Evolutionary conservation across 305 asterid species (phyloP).

Genomic region (Rubia tinctorum): DNA sequence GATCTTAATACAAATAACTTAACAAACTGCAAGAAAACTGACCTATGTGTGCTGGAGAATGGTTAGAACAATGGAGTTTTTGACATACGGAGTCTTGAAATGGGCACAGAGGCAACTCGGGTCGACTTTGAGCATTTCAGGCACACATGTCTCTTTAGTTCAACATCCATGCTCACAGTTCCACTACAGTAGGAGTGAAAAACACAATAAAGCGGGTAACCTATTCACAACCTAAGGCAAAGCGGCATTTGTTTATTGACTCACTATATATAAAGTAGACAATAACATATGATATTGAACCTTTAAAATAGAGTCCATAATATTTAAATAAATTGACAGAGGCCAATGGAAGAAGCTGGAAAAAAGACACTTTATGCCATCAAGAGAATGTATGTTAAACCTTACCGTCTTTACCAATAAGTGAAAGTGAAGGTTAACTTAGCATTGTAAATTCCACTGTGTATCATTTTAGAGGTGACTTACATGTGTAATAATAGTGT

Average conservation of each 20-base stretch:
- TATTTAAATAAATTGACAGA: no score
- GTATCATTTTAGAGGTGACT: conserved; percentile 23
- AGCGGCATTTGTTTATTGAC: conserved; percentile 14
- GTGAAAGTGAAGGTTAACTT: neutral
- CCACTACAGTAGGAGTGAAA: conserved; percentile 28
- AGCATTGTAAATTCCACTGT: no score
- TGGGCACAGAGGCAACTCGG: no score
- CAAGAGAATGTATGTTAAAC: no score
- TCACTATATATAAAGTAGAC: neutral
- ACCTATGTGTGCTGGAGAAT: conserved; percentile 59
- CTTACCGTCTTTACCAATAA: neutral
- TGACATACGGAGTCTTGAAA: conserved; percentile 41
- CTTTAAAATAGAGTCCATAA: no score
- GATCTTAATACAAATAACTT: neutral
- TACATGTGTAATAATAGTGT: conserved; percentile 79
- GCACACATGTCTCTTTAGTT: no score
- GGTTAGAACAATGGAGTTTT: conserved; percentile 61
- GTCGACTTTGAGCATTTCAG: no score
- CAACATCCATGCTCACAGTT: no score
- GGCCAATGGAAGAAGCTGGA: no score
- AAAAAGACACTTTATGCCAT: no score
- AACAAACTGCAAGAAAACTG: neutral
- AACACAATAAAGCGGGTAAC: conserved; percentile 24
- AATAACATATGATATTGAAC: neutral
- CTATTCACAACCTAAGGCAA: conserved; percentile 15